A percentile compares a stretch with the other conserved stretches of the same genome.
Conservation (phyloP, 176 grass and related monocot genomes). For the Hordeum marinum region DNA sequence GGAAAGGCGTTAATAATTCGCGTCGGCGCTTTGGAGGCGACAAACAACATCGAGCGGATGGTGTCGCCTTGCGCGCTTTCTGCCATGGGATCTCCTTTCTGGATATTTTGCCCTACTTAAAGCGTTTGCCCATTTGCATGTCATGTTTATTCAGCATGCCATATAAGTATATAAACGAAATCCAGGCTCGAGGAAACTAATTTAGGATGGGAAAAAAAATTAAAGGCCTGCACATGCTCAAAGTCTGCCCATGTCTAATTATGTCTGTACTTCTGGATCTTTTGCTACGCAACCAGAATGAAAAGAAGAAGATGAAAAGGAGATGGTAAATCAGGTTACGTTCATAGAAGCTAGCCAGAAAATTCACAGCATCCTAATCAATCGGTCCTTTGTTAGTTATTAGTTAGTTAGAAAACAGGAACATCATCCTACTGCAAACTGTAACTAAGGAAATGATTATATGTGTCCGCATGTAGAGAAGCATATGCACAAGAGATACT, state of each 20-base stretch:
- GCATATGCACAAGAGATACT: neutral
- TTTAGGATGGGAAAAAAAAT: neutral
- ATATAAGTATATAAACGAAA: slow-evolving; percentile 8
- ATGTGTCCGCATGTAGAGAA: neutral
- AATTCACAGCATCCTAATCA: neutral
- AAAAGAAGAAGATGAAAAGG: neutral
- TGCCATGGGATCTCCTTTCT: slow-evolving; percentile 42
- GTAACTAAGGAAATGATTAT: neutral
- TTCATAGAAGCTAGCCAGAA: neutral
- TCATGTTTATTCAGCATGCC: slow-evolving; percentile 15
- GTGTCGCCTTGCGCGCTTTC: slow-evolving; percentile 31
- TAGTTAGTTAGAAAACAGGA: neutral
- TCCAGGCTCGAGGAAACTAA: neutral
- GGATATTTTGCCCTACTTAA: slow-evolving; percentile 35
- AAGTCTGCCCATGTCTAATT: neutral
- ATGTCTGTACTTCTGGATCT: neutral
- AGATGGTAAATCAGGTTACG: neutral
- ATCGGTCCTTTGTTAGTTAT: too few relatives aligned
- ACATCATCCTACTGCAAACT: neutral
- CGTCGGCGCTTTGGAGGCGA: slow-evolving; percentile 18
- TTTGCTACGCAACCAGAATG: neutral
- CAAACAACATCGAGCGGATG: slow-evolving; percentile 18
- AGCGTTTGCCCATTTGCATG: slow-evolving; percentile 18
- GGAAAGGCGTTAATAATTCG: slow-evolving; percentile 32
- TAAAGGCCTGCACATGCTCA: slow-evolving; percentile 21